phyloP scores from a whole-genome alignment of 331 rosid species.

The Acacia concinna region DNA sequence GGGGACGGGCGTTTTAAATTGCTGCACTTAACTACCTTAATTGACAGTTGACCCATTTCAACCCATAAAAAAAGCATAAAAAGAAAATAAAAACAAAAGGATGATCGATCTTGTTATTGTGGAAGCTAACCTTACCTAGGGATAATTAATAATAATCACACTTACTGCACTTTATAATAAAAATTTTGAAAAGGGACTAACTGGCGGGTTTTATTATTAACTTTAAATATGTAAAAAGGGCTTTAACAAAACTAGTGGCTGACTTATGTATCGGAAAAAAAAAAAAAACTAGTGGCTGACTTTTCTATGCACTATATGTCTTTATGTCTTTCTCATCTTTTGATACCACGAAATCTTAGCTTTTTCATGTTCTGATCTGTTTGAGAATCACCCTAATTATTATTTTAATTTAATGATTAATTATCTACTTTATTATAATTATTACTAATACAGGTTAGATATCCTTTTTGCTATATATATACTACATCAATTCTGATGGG shows the following conservation, averaged over 20 bases:
- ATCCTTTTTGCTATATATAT: constrained; percentile 19
- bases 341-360: constrained; percentile 25
- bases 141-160: not conserved
- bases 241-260: constrained; percentile 34
- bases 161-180: not conserved
- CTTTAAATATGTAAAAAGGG: constrained; percentile 11
- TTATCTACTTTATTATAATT: not conserved
- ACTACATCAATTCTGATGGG: constrained; percentile 38
- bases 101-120: not conserved
- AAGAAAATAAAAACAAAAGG: not conserved
- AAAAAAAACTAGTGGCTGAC: constrained; percentile 39
- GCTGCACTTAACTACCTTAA: constrained; percentile 19
- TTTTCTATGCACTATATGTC: not conserved
- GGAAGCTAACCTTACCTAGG: not conserved
- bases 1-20: constrained; percentile 26
- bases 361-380: constrained; percentile 30
- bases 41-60: constrained; percentile 39
- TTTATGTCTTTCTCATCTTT: constrained; percentile 13
- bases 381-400: constrained; percentile 14
- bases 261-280: no score
- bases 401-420: not conserved
- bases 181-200: constrained; percentile 35
- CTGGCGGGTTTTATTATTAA: not conserved
- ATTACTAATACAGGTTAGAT: constrained; percentile 6
- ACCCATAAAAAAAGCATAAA: constrained; percentile 20